These are phyloP conservation scores for Rhodotorula sp. DNA, from an alignment of 1,284 basidiomycete species.

Conservation along the genomic window DNA sequence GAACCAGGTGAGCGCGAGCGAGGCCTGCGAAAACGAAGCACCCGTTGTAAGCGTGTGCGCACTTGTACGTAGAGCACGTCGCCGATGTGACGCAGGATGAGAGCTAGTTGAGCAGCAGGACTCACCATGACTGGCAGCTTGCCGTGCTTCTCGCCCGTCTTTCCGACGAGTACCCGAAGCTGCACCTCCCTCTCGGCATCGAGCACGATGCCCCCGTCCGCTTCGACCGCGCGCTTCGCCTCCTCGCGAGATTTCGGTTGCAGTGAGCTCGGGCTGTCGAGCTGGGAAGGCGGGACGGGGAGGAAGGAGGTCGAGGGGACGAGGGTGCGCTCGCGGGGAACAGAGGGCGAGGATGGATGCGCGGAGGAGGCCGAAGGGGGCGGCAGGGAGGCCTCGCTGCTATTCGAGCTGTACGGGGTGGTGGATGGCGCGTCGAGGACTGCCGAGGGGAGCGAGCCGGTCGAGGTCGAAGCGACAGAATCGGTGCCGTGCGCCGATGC, in stretches of 20 bases:
- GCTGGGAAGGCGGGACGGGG: slow-evolving; percentile 5
- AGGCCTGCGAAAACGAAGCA: slow-evolving; percentile 23
- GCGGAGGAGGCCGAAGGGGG: neutral
- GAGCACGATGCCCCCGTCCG: slow-evolving; percentile 24
- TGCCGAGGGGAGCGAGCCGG: slow-evolving; percentile 2
- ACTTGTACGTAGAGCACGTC: neutral
- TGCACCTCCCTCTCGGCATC: slow-evolving; percentile 49
- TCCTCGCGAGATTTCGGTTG: neutral
- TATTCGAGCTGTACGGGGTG: neutral
- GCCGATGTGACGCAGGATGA: too few relatives aligned
- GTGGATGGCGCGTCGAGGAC: neutral
- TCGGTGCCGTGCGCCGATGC: too few relatives aligned
- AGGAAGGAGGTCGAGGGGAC: slow-evolving; percentile 13
- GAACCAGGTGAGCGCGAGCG: slow-evolving; percentile 50
- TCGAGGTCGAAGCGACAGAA: neutral
- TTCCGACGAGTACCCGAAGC: slow-evolving; percentile 48
- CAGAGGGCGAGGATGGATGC: neutral
- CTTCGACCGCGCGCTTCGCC: slow-evolving; percentile 1
- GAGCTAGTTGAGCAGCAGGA: neutral
- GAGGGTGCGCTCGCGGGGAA: neutral
- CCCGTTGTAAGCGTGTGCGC: neutral
- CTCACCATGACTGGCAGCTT: slow-evolving; percentile 47
- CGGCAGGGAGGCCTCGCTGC: neutral
- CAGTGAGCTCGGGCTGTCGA: neutral
- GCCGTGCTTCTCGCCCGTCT: slow-evolving; percentile 47